Evolutionary conservation across 148 eudicot genomes (phyloP), one percentile per base, ranked within the genome.

Genomic region (Camellia sinensis): DNA sequence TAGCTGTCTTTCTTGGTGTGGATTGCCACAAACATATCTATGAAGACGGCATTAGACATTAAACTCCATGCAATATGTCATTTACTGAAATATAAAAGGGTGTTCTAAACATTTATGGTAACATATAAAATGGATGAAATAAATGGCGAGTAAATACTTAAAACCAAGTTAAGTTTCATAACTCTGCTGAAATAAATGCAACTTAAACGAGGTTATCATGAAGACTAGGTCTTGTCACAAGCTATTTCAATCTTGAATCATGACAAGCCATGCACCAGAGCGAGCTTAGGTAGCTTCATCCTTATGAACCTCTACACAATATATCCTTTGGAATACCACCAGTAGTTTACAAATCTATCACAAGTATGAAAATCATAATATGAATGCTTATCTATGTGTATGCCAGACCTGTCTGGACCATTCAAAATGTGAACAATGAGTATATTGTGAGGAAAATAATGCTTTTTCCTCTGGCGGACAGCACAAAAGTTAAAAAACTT

Each of bases 401-500:
- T 8, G 50, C 63, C 46, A 78, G 73, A 67, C n/a, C 0, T 21
- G 40, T 53, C 64, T 40, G 37, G 73, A 63, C 2, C 46, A 63
- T 13, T 22, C 14, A 22, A 62, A 12, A 63, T 6, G 21, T 48
- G 19, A 63, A 45, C 15, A 65, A 62, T 62, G 37, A 43, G 10
- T 22, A 17, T 18, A 19, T 15, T 7, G 14, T 15, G 48, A 10
- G 41, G 78, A 60, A 59, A 15, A 18, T 45, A 75, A n/a, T 44
- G 68, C 37, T 40, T 74, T 62, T 56, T 37, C 8, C n/a, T 61
- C 18, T 19, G 56, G 4, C 2, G 17, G 22, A 62, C 7, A 14
- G 29, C 22, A 71, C 12, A 46, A 73, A 53, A 53, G 5, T 41
- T 29, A 29, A 13, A 18, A 54, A 59, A 77, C 73, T 81, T 83